phyloP scores from a whole-genome alignment of 2,329 filamentous ascomycete genomes.

The Claviceps lovelessii region DNA sequence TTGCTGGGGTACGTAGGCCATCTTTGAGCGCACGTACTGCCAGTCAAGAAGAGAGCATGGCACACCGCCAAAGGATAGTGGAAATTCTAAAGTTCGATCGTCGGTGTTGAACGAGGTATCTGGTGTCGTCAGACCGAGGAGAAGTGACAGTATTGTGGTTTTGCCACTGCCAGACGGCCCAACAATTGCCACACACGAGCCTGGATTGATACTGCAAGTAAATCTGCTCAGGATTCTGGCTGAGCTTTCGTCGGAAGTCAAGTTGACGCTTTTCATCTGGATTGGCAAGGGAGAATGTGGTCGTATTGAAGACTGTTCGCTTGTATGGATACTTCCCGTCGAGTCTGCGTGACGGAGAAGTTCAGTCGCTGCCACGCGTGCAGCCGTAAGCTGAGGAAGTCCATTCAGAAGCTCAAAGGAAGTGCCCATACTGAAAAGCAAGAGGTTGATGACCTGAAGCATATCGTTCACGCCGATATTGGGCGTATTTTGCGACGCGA shows the following conservation, averaged over 20 bases:
- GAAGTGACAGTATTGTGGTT: constrained; percentile 62
- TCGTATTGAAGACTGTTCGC: constrained; percentile 20
- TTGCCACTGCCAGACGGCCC: constrained; percentile 84
- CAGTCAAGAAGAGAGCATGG: constrained; percentile 47
- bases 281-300: constrained; percentile 28
- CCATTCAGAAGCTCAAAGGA: constrained; percentile 54
- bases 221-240: background rate
- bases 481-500: constrained; percentile 37
- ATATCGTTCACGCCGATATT: constrained; percentile 42
- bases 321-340: background rate
- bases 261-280: constrained; percentile 39
- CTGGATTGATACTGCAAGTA: constrained; percentile 46
- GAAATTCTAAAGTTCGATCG: constrained; percentile 1
- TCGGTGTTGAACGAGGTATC: background rate
- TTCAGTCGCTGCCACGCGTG: constrained; percentile 56
- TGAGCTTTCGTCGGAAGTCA: constrained; percentile 21
- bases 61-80: constrained; percentile 43
- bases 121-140: constrained; percentile 55
- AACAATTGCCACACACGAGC: constrained; percentile 62
- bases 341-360: constrained; percentile 52
- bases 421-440: constrained; percentile 71
- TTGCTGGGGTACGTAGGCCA: constrained; percentile 55
- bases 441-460: constrained; percentile 62
- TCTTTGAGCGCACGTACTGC: constrained; percentile 40
- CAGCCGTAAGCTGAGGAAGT: constrained; percentile 67